Conservation (phyloP, 352 stramenopile genomes). For the Phytophthora agathidicida region DNA sequence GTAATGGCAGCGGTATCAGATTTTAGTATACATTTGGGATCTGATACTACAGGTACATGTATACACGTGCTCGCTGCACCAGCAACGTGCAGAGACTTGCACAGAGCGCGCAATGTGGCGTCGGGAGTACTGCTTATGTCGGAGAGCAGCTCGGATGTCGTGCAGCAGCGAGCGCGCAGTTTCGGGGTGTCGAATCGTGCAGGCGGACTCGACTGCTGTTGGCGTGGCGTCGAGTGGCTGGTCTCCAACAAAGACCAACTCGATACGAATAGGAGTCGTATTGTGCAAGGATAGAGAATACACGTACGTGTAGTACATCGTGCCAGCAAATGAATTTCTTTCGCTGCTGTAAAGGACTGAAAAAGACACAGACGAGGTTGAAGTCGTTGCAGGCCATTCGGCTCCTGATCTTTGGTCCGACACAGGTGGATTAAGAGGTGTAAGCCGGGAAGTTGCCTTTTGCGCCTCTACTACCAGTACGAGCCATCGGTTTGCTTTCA, state of each 20-base stretch:
- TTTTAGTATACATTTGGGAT: no score
- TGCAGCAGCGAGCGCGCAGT: conserved; percentile 6
- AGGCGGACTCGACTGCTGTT: conserved; percentile 24
- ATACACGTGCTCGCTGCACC: no score
- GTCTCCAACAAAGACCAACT: no score
- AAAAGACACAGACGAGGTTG: conserved; percentile 1
- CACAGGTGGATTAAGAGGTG: conserved; percentile 7
- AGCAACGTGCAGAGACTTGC: no score
- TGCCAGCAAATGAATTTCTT: conserved; percentile 15
- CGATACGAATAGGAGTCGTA: no score
- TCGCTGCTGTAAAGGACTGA: conserved; percentile 14
- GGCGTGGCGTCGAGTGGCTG: conserved; percentile 19
- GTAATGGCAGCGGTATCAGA: no score
- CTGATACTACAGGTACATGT: no score
- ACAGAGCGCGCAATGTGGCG: conserved; percentile 9
- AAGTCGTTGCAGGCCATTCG: conserved; percentile 2
- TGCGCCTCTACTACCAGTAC: neutral
- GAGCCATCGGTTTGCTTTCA: conserved; percentile 2
- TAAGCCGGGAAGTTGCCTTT: neutral
- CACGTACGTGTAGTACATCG: no score
- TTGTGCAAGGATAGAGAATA: no score
- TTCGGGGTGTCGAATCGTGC: conserved; percentile 17
- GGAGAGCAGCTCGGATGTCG: neutral
- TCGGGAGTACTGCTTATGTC: conserved; percentile 9
- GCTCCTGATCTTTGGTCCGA: conserved; percentile 9